These are phyloP conservation scores for Artemisia tridentata DNA, from an alignment of 129 eudicot species.

Conservation along the genomic window DNA sequence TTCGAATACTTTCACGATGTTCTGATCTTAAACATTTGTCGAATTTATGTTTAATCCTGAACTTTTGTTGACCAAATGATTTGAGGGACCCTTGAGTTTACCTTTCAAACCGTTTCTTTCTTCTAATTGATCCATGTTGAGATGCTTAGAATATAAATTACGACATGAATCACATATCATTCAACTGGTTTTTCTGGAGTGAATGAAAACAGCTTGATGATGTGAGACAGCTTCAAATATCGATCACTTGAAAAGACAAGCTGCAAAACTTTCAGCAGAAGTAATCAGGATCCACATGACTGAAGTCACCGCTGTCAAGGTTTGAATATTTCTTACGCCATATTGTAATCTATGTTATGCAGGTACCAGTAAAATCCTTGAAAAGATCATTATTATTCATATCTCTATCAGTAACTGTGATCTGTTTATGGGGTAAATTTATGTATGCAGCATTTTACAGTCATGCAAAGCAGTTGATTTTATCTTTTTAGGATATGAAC, in stretches of 20 bases:
- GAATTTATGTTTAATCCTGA: no score
- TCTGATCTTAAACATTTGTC: no score
- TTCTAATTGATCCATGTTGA: neutral
- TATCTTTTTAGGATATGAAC: neutral
- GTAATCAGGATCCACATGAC: conserved; percentile 60
- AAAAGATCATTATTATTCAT: neutral
- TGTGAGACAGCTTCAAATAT: conserved; percentile 66
- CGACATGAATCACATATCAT: conserved; percentile 34
- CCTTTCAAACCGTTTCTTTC: neutral
- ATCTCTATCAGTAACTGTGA: neutral
- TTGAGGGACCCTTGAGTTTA: no score
- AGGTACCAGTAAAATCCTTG: neutral
- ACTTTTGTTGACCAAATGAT: no score
- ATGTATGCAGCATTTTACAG: conserved; percentile 1
- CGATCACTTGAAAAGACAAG: conserved; percentile 48
- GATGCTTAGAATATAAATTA: neutral
- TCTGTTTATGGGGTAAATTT: conserved; percentile 3
- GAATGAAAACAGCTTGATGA: conserved; percentile 64
- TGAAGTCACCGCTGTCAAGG: conserved; percentile 33
- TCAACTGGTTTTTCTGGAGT: conserved; percentile 76
- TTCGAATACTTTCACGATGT: no score
- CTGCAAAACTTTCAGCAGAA: conserved; percentile 62
- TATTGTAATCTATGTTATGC: neutral
- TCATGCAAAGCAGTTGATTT: neutral
- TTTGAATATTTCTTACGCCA: neutral